Base-by-base conservation (phyloP, 2,329 filamentous ascomycete species). In the Ascochyta viciae-villosae region DNA sequence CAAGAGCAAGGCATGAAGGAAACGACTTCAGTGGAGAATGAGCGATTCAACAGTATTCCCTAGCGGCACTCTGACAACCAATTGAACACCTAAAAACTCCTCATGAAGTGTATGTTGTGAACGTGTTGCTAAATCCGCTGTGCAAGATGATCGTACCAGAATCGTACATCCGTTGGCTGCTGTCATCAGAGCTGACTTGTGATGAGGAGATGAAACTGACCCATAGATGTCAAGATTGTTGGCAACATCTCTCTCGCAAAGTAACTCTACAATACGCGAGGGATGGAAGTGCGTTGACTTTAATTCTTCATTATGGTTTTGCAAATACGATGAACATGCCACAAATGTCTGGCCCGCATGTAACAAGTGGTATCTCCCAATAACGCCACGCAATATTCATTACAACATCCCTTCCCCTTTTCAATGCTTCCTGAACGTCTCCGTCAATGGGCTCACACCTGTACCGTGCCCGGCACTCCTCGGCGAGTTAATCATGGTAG, bases 221-320 rank as follows among this genome's bases (percentile, higher is more conserved):
- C 73, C 74, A 57, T 74, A 66, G 50, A 72, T 73, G 43, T 67
- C 66, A 8, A 71, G 56, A 19, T 60, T 62, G 10, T 50, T 27
- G 7, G 44, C 43, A 9, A 48, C 24, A 24, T 54, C 31, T 19
- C 19, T 22, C 22, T 9, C 9, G 9, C 4, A 5, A 31, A 31
- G 9, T 31, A 15, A 31, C 9, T 15, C 29, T 15, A 15, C 12
- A 12, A 31, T 12, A 15, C 4, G 4, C 29, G 12, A 29, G 9
- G 12, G 4, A 9, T 29, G 10, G 29, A 31, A 12, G 13, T 15
- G 29, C 2, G 10, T 19, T 19, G 23, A n/a, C 23, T 26, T 40
- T 15, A n/a, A 7, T n/a, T 26, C 12, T 15, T 8, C 13, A 40
- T 24, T 40, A 26, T 26, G 23, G 5, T 10, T 31, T 15, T 26